Conservation (phyloP, 2,329 filamentous ascomycete species). For the Penicillium sclerotiorum region DNA sequence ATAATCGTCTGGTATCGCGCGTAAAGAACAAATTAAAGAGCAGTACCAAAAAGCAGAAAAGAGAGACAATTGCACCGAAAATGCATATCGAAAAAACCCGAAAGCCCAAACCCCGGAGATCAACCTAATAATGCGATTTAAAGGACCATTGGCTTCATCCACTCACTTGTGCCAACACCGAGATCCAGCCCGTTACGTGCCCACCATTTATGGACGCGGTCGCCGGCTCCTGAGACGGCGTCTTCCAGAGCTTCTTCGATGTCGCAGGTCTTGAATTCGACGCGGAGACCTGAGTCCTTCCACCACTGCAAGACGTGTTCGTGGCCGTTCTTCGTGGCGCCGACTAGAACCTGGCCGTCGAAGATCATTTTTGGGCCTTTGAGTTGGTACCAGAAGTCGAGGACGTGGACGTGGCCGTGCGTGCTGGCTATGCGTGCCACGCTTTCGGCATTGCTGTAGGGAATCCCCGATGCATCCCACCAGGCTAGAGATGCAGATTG, state of each 20-base stretch:
- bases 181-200: slow-evolving; percentile 79
- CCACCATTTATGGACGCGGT: slow-evolving; percentile 83
- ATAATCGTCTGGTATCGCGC: slow-evolving; percentile 21
- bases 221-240: slow-evolving; percentile 70
- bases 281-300: slow-evolving; percentile 70
- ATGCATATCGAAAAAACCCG: slow-evolving; percentile 1
- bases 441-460: slow-evolving; percentile 76
- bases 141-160: slow-evolving; percentile 80
- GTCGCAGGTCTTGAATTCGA: slow-evolving; percentile 93
- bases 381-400: slow-evolving; percentile 78
- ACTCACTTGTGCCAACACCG: slow-evolving; percentile 80
- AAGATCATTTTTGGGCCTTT: slow-evolving; percentile 78
- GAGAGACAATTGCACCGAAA: not conserved
- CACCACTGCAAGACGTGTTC: slow-evolving; percentile 90
- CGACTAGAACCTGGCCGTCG: slow-evolving; percentile 80
- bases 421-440: slow-evolving; percentile 83
- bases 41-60: not conserved
- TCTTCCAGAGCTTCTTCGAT: slow-evolving; percentile 95
- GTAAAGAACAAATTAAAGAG: not conserved
- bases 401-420: slow-evolving; percentile 79
- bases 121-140: slow-evolving; percentile 36
- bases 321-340: slow-evolving; percentile 84
- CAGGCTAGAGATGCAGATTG: slow-evolving; percentile 76
- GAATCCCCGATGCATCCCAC: slow-evolving; percentile 83
- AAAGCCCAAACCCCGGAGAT: slow-evolving; percentile 4